Evolutionary conservation across 2,329 filamentous ascomycete species (phyloP), one percentile per base, ranked within the genome.

Genomic region (Penicillium olsonii): DNA sequence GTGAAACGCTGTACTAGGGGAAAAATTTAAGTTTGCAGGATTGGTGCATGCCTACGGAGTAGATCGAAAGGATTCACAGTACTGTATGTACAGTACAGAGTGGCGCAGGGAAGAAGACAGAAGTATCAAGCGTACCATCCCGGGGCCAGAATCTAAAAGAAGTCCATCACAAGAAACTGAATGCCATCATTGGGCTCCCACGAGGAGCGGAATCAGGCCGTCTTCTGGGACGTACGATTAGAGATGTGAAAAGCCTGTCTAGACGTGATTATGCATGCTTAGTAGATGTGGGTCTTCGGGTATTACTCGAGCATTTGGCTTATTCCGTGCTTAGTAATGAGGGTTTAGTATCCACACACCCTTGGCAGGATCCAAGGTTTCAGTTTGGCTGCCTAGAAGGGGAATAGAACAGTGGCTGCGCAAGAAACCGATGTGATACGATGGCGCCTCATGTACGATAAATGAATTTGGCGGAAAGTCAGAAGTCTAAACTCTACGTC

Each of bases 341-440:
- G 29, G 29, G n/a, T 31, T 31, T 31, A n/a, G n/a, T 31, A n/a
- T 31, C 29, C 29, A 31, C n/a, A n/a, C n/a, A n/a, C 29, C 29
- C 29, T 31, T 31, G 29, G 29, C 29, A 31, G 17, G 17, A 15
- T 35, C 33, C 33, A 35, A 17, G 33, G 33, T 17, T 35, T 18
- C 17, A 35, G 33, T 35, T 19, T 33, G 33, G 22, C 19, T 20
- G 29, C 17, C 15, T 12, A 27, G 20, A 8, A n/a, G 15, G 5
- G 10, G 11, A 34, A 35, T 9, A 27, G 43, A 12, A 41, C 14
- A 7, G 44, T 46, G 44, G 44, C 44, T 46, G 15, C 33, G 34
- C 10, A 15, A 41, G 14, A 11, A 6, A 42, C 14, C 15, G 22
- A 34, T 10, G n/a, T 35, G 6, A 29, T 22, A 15, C 20, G 24